Evolutionary conservation across 2,329 filamentous ascomycete genomes (phyloP), one percentile per base, ranked within the genome.

Genomic region (Aspergillus proliferans): DNA sequence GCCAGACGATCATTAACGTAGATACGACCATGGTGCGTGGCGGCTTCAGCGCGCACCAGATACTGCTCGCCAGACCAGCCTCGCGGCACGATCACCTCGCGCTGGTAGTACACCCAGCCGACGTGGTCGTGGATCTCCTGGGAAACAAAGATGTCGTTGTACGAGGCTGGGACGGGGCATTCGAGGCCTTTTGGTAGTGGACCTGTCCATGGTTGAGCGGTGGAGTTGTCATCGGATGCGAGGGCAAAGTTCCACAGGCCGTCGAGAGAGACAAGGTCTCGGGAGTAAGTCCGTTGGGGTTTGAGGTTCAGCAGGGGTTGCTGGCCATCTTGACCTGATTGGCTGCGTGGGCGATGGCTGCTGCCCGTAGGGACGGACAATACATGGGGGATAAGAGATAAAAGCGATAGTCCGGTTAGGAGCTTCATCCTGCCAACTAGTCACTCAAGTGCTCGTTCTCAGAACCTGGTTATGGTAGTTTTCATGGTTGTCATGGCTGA

Each of bases 71-170:
- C 45, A 0, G 48, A 47, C 53, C 55, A 64, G 15, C 49, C 39
- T 12, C 47, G 43, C 3, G 63, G 62, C 1, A 66, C 52, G 1
- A 51, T 58, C 1, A 59, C 60, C 1, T 59, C 43, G 2, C 59
- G 51, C 45, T 66, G 63, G 45, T 66, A 66, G 47, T 61, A 64
- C 1, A 61, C 60, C 63, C 63, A 66, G 15, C 63, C 63, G 4
- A 66, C 56, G 15, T 65, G 62, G 33, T 63, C 50, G 15, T 50
- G 59, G n/a, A 66, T 54, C 3, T 46, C 14, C 3, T 38, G 36
- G 24, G 52, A 39, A 4, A 49, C 26, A 26, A 56, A 56, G 9
- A 56, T 54, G 21, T 56, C 53, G 12, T 54, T 56, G 43, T 56
- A 56, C 2, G 52, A 54, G 6, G 53, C 50, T 15, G 53, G 53